phyloP scores from a whole-genome alignment of 192 early-diverging fungal species.

The Backusella parvicylindrica region DNA sequence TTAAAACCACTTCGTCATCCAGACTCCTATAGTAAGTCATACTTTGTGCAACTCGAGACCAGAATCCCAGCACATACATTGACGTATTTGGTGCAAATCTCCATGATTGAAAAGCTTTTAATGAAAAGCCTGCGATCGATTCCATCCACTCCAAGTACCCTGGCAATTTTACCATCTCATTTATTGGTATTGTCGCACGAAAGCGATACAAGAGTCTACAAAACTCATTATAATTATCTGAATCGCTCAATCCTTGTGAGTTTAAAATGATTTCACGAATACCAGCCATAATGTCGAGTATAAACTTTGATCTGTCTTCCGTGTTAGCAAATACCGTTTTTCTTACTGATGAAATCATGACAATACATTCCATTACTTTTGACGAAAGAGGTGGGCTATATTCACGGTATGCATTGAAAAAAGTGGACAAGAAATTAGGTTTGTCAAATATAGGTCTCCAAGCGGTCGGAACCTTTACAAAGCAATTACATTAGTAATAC shows the following conservation, averaged over 20 bases:
- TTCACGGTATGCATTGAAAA: conserved; percentile 67
- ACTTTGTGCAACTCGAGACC: conserved; percentile 73
- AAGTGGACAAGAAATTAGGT: conserved; percentile 60
- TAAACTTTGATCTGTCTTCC: conserved; percentile 63
- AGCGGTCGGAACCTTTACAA: conserved; percentile 57
- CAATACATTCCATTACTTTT: conserved; percentile 76
- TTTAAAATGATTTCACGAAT: conserved; percentile 60
- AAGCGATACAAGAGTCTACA: conserved; percentile 80
- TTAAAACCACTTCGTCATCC: conserved; percentile 27
- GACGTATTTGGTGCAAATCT: conserved; percentile 69
- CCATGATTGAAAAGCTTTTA: conserved; percentile 57
- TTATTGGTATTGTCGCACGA: conserved; percentile 76
- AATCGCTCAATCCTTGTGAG: conserved; percentile 60
- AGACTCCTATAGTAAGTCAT: conserved; percentile 41
- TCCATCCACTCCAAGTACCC: conserved; percentile 67
- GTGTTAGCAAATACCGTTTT: conserved; percentile 77
- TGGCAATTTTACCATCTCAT: conserved; percentile 72
- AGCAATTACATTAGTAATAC: neutral
- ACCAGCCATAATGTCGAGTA: conserved; percentile 65
- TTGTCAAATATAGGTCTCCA: conserved; percentile 78
- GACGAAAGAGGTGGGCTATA: conserved; percentile 52
- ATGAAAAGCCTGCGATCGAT: conserved; percentile 55
- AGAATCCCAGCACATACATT: conserved; percentile 76
- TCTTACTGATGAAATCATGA: conserved; percentile 72
- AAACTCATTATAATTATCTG: conserved; percentile 81